phyloP scores from a whole-genome alignment of 164 flowering plant species.

The Stephania cephalantha region DNA sequence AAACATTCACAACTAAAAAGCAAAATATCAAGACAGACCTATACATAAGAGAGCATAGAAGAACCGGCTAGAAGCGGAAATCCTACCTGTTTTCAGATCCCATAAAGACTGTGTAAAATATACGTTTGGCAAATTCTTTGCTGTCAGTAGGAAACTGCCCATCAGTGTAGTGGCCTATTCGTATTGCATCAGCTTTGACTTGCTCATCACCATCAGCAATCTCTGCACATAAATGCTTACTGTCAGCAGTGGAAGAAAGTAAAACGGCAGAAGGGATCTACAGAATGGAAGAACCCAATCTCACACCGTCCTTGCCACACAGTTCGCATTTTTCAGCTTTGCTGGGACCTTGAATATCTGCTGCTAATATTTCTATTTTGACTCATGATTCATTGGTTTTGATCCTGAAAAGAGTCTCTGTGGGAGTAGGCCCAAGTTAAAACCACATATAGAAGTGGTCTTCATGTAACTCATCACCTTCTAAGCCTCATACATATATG shows the following conservation, averaged over 20 bases:
- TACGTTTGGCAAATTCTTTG: conserved; percentile 89
- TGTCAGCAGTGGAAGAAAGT: conserved; percentile 7
- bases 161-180: conserved; percentile 73
- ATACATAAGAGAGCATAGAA: not conserved
- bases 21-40: not conserved
- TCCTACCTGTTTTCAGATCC: conserved; percentile 91
- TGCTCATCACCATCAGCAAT: conserved; percentile 79
- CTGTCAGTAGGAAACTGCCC: conserved; percentile 85
- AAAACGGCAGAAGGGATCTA: conserved; percentile 6
- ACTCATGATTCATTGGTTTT: not conserved
- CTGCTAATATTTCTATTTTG: not conserved
- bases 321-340: not conserved
- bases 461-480: not conserved
- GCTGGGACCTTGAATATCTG: not conserved
- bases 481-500: not conserved
- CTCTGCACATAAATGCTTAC: conserved; percentile 39
- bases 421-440: not conserved
- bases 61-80: not conserved
- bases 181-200: conserved; percentile 93
- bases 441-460: not conserved
- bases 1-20: not conserved
- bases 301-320: not conserved
- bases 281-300: not conserved
- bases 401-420: not conserved
- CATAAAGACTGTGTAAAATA: conserved; percentile 89